phyloP scores from a whole-genome alignment of 805 yeast species.

The Babjeviella inositovora region DNA sequence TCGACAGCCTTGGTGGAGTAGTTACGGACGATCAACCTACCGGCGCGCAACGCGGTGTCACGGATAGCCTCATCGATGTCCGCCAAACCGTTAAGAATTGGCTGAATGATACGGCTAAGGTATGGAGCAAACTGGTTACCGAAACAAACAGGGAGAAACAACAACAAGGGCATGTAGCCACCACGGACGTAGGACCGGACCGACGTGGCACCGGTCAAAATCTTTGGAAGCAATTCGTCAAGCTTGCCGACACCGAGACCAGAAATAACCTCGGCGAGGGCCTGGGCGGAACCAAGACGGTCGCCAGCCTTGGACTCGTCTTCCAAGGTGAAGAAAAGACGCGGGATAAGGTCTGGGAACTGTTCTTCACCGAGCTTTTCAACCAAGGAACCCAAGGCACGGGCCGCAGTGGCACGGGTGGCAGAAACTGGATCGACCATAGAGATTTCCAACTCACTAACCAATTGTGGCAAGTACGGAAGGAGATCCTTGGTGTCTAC shows the following conservation, averaged over 20 bases:
- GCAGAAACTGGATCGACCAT: slow-evolving; percentile 98
- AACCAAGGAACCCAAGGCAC: slow-evolving; percentile 92
- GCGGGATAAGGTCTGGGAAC: slow-evolving; percentile 83
- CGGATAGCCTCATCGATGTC: slow-evolving; percentile 77
- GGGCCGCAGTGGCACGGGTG: slow-evolving; percentile 93
- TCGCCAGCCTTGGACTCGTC: slow-evolving; percentile 78
- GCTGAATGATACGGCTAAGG: slow-evolving; percentile 73
- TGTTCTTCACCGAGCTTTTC: slow-evolving; percentile 93
- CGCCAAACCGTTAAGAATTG: slow-evolving; percentile 82
- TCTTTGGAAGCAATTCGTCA: slow-evolving; percentile 76
- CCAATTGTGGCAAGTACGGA: slow-evolving; percentile 68
- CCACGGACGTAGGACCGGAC: slow-evolving; percentile 66
- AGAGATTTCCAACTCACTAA: slow-evolving; percentile 74
- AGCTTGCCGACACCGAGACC: slow-evolving; percentile 81
- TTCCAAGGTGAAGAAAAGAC: slow-evolving; percentile 56
- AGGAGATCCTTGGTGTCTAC: slow-evolving; percentile 77
- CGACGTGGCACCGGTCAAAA: slow-evolving; percentile 55
- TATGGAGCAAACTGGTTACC: slow-evolving; percentile 88
- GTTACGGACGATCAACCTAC: slow-evolving; percentile 78
- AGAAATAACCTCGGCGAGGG: slow-evolving; percentile 81
- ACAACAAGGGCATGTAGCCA: slow-evolving; percentile 79
- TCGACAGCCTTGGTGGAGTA: slow-evolving; percentile 91
- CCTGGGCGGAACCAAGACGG: slow-evolving; percentile 94
- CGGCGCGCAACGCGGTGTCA: slow-evolving; percentile 83
- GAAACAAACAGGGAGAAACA: slow-evolving; percentile 88